Base-by-base conservation (phyloP, 306 rosid genomes). In the Castanospermum australe region DNA sequence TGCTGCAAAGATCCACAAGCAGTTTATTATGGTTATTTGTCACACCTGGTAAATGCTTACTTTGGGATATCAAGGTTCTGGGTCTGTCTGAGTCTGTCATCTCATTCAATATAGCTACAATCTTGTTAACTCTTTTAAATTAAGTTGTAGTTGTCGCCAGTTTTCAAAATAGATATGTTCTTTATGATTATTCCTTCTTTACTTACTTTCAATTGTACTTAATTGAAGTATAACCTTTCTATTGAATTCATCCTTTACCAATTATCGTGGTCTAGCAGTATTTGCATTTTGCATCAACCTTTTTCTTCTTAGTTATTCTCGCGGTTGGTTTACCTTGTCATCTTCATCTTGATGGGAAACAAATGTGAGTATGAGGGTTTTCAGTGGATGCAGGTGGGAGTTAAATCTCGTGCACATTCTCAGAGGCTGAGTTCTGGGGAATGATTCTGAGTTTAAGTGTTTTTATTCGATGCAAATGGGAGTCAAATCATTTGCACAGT, bases 321-420 rank as follows among this genome's bases (percentile, higher is more conserved):
- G 28, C 61, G 22, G 13, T 67, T 67, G 57, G 47, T 63, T 47
- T 79, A 51, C 79, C 71, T 62, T 74, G 56, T 85, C 47, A 39
- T 45, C 42, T 51, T 81, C 51, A 42, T 72, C 48, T 47, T 77
- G 70, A 70, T 71, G 65, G 38, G 71, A 75, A 79, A 24, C 35
- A 78, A 69, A 68, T 52, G 77, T 86, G 84, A 87, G 79, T 79
- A 56, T 42, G 85, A 78, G 79, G 62, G 33, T 85, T 81, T 81
- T 80, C 92, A 85, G 92, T 87, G 89, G 88, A 84, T 82, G 97
- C 94, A 88, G 97, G 91, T 88, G 89, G 88, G 86, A 90, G 88
- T 84, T 92, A 76, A 88, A 79, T 8, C 38, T 67, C 73, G 68
- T 33, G 81, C 57, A 32, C 28, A 47, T 65, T 39, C 3, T 50